Conservation (phyloP, 2,329 filamentous ascomycete species). For the Epichloe uncinata region DNA sequence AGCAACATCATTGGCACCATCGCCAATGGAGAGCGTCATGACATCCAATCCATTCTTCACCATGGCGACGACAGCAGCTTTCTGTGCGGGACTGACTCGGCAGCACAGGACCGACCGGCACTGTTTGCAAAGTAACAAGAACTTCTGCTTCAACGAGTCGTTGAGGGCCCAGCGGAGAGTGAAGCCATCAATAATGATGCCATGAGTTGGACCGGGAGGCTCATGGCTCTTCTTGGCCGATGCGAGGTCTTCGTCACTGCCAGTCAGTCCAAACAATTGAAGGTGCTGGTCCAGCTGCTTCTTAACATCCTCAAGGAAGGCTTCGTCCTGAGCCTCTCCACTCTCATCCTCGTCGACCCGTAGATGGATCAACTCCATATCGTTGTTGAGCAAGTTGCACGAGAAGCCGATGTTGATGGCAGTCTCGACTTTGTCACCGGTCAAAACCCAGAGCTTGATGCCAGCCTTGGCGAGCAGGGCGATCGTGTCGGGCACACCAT, state of each 20-base stretch:
- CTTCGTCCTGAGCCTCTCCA: constrained; percentile 31
- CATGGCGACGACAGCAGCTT: constrained; percentile 91
- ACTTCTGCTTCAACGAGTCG: constrained; percentile 76
- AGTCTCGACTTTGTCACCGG: constrained; percentile 96
- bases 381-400: constrained; percentile 91
- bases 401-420: constrained; percentile 99
- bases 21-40: constrained; percentile 87
- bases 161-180: constrained; percentile 79
- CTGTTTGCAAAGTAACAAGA: constrained; percentile 88
- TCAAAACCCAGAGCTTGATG: constrained; percentile 97
- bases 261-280: constrained; percentile 60
- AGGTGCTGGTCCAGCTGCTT: constrained; percentile 64
- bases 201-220: constrained; percentile 76
- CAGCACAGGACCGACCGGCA: constrained; percentile 96
- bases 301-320: constrained; percentile 45
- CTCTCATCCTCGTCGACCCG: constrained; percentile 66
- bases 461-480: constrained; percentile 80
- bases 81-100: constrained; percentile 91
- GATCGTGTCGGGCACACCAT: constrained; percentile 93
- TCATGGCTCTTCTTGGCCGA: constrained; percentile 72
- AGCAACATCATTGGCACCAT: constrained; percentile 90
- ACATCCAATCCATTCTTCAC: constrained; percentile 92
- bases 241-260: constrained; percentile 72
- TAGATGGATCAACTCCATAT: constrained; percentile 91
- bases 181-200: constrained; percentile 89